These are phyloP conservation scores for Neurospora sp. DNA, from an alignment of 495 filamentous ascomycete genomes.

Conservation along the genomic window DNA sequence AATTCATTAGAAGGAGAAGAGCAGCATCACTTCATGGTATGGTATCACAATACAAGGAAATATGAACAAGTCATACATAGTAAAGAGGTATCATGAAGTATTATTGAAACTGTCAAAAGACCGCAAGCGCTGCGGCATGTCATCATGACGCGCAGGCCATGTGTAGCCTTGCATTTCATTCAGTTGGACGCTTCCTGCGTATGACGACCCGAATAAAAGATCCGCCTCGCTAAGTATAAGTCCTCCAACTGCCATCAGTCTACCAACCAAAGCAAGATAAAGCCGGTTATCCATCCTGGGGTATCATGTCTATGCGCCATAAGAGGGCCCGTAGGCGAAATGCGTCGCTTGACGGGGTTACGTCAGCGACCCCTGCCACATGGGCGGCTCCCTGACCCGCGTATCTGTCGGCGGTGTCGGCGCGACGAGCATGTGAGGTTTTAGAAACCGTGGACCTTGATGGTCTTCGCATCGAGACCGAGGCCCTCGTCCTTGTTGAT, in stretches of 20 bases:
- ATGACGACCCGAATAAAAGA: slow-evolving; percentile 13
- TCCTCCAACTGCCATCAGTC: slow-evolving; percentile 4
- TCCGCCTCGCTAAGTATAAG: slow-evolving; percentile 12
- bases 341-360: neutral
- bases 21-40: neutral
- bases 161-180: slow-evolving; percentile 11
- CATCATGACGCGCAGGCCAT: slow-evolving; percentile 19
- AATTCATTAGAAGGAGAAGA: neutral
- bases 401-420: slow-evolving; percentile 11
- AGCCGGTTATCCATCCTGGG: slow-evolving; percentile 15
- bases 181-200: slow-evolving; percentile 6
- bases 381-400: slow-evolving; percentile 7
- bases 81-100: neutral
- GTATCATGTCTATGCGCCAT: slow-evolving; percentile 23
- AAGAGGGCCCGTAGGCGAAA: neutral
- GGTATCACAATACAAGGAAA: neutral
- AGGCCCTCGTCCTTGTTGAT: slow-evolving; percentile 89
- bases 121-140: slow-evolving; percentile 11
- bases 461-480: slow-evolving; percentile 87
- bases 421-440: slow-evolving; percentile 30
- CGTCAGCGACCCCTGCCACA: slow-evolving; percentile 1
- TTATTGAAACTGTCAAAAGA: slow-evolving; percentile 15
- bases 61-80: neutral
- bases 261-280: slow-evolving; percentile 5
- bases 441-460: slow-evolving; percentile 88